These are phyloP conservation scores for Diaporthe citrichinensis DNA, from an alignment of 2,329 filamentous ascomycete species.

Conservation along the genomic window DNA sequence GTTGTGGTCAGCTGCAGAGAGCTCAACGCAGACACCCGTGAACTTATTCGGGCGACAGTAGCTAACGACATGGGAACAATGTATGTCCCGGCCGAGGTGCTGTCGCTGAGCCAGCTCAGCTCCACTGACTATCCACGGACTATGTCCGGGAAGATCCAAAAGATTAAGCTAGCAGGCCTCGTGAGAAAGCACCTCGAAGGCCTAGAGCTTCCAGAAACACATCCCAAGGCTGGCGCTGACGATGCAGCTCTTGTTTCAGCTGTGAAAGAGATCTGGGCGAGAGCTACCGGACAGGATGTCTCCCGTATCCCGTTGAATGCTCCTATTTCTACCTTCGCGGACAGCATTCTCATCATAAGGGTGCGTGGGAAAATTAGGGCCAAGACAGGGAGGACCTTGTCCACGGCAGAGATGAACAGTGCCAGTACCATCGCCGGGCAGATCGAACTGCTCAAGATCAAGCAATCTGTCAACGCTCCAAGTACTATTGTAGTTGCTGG, in stretches of 20 bases:
- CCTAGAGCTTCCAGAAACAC: not conserved
- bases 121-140: not conserved
- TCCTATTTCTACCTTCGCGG: not conserved
- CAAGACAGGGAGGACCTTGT: not conserved
- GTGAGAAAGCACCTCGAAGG: not conserved
- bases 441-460: not conserved
- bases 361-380: not conserved
- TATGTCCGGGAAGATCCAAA: slow-evolving; percentile 6
- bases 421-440: not conserved
- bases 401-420: not conserved
- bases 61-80: not conserved
- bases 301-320: not conserved
- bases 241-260: not conserved
- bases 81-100: not conserved
- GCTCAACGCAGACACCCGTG: not conserved
- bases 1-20: not conserved
- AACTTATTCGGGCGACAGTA: not conserved
- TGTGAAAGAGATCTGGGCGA: slow-evolving; percentile 7
- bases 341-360: slow-evolving; percentile 1
- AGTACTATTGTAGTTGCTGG: not conserved
- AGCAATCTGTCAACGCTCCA: not conserved
- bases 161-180: not conserved
- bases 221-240: too few species aligned
- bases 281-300: not conserved
- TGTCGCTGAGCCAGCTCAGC: not conserved